Evolutionary conservation across 768 basidiomycete genomes (phyloP).

Genomic region (Serpula lacrymans): DNA sequence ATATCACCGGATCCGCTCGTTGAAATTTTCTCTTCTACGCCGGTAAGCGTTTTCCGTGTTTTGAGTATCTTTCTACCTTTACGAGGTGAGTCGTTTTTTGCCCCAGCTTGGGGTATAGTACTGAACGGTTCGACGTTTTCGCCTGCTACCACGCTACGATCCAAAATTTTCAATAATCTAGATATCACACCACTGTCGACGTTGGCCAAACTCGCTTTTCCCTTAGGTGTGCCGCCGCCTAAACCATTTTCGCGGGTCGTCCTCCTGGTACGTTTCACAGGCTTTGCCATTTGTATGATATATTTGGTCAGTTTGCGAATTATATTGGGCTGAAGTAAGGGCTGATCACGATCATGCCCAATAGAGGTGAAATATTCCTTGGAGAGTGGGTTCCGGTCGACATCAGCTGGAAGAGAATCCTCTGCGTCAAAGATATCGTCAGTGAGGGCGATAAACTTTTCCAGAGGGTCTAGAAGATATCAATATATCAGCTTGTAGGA

Average conservation of each 20-base stretch:
- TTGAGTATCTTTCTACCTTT: constrained; percentile 49
- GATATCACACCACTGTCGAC: constrained; percentile 61
- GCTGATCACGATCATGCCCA: constrained; percentile 54
- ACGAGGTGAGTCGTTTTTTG: constrained; percentile 33
- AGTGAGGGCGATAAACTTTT: constrained; percentile 72
- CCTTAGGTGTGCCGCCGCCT: constrained; percentile 40
- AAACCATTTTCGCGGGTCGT: constrained; percentile 34
- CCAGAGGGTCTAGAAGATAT: constrained; percentile 53
- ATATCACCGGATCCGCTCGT: no score
- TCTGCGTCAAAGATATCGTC: constrained; percentile 86
- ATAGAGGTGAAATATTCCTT: constrained; percentile 62
- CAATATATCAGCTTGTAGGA: no score
- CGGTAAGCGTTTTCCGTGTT: no score
- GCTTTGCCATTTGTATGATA: constrained; percentile 63
- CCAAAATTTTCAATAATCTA: constrained; percentile 72
- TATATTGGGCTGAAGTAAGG: constrained; percentile 53
- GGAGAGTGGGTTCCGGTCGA: constrained; percentile 47
- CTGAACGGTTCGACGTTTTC: constrained; percentile 76
- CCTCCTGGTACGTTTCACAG: constrained; percentile 65
- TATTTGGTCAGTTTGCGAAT: constrained; percentile 70
- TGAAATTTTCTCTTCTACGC: no score
- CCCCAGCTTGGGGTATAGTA: constrained; percentile 17
- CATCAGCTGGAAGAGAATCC: constrained; percentile 62
- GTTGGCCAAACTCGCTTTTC: constrained; percentile 59
- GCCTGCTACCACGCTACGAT: constrained; percentile 71